Evolutionary conservation across 2,329 filamentous ascomycete genomes (phyloP), one percentile per base, ranked within the genome.

Genomic region (Pseudopithomyces maydicus): DNA sequence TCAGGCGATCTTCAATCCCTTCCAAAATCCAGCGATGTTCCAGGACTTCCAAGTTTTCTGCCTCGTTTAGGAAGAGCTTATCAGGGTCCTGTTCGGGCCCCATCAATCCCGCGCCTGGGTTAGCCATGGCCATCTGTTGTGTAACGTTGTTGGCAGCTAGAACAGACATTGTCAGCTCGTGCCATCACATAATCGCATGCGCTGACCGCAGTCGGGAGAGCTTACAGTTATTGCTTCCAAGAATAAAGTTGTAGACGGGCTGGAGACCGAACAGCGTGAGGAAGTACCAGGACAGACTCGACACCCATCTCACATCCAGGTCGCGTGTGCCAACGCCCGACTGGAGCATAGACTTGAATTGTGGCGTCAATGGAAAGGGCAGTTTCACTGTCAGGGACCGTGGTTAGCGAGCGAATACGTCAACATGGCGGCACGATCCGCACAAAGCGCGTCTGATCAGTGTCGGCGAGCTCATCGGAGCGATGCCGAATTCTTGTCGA

Each of bases 341-440:
- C 80, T 99, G 95, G 52, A 99, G 84, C 95, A 99, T 99, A 66
- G 92, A 95, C 84, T 99, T 99, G 85, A 99, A 99, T 77, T 97
- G 96, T 77, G 97, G 93, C 32, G 95, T 99, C 64, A 99, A 85
- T 3, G 96, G 95, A 77, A 99, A 99, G 0, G 95, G 95, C 23
- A 99, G 80, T 88, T 97, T 97, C 86, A 99, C 92, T 88, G 66
- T 59, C 22, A 38, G 55, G 43, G 19, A 52, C 48, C 58, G 41
- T 38, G 45, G 57, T 66, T 58, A 65, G 64, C 68, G 55, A 47
- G 43, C 14, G 20, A 49, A 48, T 45, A 39, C 55, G 36, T 44
- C 6, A 20, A 17, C 12, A 47, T 29, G 23, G 19, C 45, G 45
- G 55, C 38, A 43, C 2, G 38, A 26, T 42, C 51, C 55, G 46